Base-by-base conservation (phyloP, 805 yeast genomes). In the Yamadazyma sp. region DNA sequence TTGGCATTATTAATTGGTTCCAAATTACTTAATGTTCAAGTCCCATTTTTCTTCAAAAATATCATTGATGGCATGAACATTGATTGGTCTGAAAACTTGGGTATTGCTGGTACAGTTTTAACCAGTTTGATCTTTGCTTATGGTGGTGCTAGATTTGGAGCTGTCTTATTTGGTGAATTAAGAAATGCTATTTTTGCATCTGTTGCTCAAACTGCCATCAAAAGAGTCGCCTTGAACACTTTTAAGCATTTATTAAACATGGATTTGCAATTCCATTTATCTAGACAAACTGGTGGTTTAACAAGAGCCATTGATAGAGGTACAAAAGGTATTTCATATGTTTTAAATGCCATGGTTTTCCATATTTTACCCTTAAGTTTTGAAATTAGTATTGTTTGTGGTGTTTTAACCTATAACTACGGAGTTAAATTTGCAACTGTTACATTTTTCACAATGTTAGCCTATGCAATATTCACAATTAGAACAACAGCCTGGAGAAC, bases 241-340 rank as follows among this genome's bases (percentile, higher is more conserved):
- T 93, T 91, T 58, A 70, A 67, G 28, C 98, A 91, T 57, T 65
- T 93, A 34, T 70, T 93, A 58, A 78, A 77, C 49, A 70, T 93
- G 58, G 98, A 93, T 60, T 64, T 89, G 36, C 83, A 86, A 14
- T 93, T 91, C 74, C 98, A 93, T 58, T 62, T 93, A 26, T 73
- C 91, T 8, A 72, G 89, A 47, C 98, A 93, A 58, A 93, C 98
- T 0, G 98, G 98, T 46, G 98, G 96, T 0, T 62, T 93, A 22
- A 91, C 97, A 0, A 70, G 98, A 42, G 98, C 98, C 1, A 93
- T 93, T 51, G 98, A 93, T 52, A 71, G 98, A 45, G 98, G 98
- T 58, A 91, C 98, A 1, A 91, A 93, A 50, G 98, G 98, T 65
- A 91, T 93, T 35, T 82, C 94, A 9, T 89, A 85, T 49, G 97